A percentile compares a stretch with the other conserved stretches of the same genome.
phyloP scores from a whole-genome alignment of 2,329 filamentous ascomycete genomes.

The Aspergillus pseudoglaucus region DNA sequence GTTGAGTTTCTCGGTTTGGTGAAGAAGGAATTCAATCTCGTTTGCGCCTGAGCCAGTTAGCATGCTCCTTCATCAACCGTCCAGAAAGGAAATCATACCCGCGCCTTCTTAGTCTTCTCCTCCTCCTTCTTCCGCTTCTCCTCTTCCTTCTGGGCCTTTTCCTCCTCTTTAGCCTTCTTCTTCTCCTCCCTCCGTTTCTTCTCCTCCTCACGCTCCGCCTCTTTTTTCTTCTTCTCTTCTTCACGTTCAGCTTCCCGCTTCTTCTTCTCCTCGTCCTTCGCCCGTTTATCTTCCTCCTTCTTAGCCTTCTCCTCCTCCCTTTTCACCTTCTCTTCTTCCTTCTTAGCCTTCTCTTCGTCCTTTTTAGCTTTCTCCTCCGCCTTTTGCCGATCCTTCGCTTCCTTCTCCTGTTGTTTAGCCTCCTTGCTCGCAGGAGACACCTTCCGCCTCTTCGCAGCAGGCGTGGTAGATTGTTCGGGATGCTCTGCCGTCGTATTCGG shows the following conservation, averaged over 20 bases:
- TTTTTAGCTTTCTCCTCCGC: conserved; percentile 26
- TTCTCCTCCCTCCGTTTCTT: conserved; percentile 39
- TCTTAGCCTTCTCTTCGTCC: conserved; percentile 28
- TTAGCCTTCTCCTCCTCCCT: conserved; percentile 30
- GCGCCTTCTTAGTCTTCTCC: conserved; percentile 44
- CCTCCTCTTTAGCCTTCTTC: conserved; percentile 38
- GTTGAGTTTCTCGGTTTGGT: conserved; percentile 32
- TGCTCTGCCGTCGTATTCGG: conserved; percentile 2
- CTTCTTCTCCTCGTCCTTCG: conserved; percentile 43
- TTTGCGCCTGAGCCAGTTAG: conserved; percentile 39
- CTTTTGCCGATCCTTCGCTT: conserved; percentile 32
- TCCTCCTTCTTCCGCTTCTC: conserved; percentile 43
- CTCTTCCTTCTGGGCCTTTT: conserved; percentile 33
- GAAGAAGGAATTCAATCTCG: conserved; percentile 47
- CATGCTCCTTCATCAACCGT: conserved; percentile 5
- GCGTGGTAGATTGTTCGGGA: conserved; percentile 2
- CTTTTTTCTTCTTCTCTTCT: conserved; percentile 41
- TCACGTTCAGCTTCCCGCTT: conserved; percentile 41
- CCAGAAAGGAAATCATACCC: conserved; percentile 24
- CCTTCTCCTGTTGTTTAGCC: conserved; percentile 21
- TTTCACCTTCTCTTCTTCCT: conserved; percentile 27
- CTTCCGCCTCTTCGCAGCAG: conserved; percentile 26
- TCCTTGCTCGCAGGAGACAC: conserved; percentile 24
- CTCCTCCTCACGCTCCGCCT: conserved; percentile 41
- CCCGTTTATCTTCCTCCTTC: conserved; percentile 32